These are phyloP conservation scores for Picea glauca DNA, from an alignment of 75 land plant genomes.

Conservation along the genomic window DNA sequence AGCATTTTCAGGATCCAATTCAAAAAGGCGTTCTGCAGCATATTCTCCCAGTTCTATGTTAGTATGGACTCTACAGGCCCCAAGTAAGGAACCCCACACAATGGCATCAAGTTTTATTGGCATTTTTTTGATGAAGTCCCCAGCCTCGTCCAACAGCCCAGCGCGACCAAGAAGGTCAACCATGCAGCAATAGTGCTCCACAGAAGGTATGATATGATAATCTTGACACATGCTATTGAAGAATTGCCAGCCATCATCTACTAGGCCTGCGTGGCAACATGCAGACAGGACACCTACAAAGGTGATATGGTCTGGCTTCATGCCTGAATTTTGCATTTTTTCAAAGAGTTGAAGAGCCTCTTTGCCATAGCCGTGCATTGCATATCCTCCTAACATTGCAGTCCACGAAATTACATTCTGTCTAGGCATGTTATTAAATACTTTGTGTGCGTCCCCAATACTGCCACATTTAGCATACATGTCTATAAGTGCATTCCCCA, in stretches of 20 bases:
- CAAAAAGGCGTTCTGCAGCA: not conserved
- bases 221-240: not conserved
- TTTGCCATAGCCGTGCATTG: not conserved
- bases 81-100: not conserved
- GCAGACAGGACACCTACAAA: not conserved
- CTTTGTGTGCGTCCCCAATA: not conserved
- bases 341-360: not conserved
- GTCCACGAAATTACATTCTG: not conserved
- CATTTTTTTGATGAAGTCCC: not conserved
- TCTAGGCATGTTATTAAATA: not conserved
- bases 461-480: constrained; percentile 10
- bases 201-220: not conserved
- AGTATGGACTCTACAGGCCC: not conserved
- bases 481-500: constrained; percentile 1
- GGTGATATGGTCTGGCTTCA: not conserved
- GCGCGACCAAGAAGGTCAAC: constrained; percentile 1
- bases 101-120: not conserved
- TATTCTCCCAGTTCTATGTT: not conserved
- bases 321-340: not conserved
- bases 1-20: constrained; percentile 11
- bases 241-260: constrained; percentile 7
- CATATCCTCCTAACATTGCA: not conserved
- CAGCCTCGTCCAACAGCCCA: not conserved
- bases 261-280: constrained; percentile 3
- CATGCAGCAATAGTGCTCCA: constrained; percentile 14